These are phyloP conservation scores for Boletus rubropictus DNA, from an alignment of 768 basidiomycete species.

Conservation along the genomic window DNA sequence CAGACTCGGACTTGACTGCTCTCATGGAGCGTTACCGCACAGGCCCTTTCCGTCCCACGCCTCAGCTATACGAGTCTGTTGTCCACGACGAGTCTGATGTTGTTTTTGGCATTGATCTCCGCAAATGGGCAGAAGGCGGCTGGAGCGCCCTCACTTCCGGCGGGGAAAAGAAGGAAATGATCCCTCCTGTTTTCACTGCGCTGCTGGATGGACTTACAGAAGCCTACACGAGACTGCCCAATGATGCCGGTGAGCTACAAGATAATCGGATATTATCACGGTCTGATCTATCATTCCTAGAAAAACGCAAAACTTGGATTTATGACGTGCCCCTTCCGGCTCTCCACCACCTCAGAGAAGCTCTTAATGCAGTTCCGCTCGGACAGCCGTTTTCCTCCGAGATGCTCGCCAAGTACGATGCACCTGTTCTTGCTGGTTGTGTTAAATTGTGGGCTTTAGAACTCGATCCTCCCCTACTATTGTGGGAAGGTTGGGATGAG, in stretches of 20 bases:
- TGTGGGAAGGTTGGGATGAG: constrained; percentile 92
- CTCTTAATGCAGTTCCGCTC: constrained; percentile 65
- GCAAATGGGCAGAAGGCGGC: constrained; percentile 85
- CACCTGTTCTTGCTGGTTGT: constrained; percentile 78
- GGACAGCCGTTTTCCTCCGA: constrained; percentile 43
- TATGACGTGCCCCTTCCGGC: constrained; percentile 86
- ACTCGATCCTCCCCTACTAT: constrained; percentile 76
- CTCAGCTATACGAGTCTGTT: constrained; percentile 83
- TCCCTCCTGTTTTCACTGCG: constrained; percentile 71
- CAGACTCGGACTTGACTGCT: constrained; percentile 79
- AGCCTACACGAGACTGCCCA: constrained; percentile 54
- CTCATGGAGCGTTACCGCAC: constrained; percentile 91
- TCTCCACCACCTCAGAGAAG: constrained; percentile 81
- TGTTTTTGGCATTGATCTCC: constrained; percentile 86
- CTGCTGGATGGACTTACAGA: constrained; percentile 59
- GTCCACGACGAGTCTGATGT: constrained; percentile 80
- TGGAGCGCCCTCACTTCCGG: constrained; percentile 55
- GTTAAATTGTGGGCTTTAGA: constrained; percentile 92
- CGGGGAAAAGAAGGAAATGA: constrained; percentile 51
- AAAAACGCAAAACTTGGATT: constrained; percentile 88
- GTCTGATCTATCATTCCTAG: constrained; percentile 32
- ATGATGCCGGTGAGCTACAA: constrained; percentile 53
- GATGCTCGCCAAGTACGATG: constrained; percentile 69
- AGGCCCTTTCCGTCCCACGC: constrained; percentile 82
- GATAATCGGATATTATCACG: neutral